A percentile compares a stretch with the other conserved stretches of the same genome.
Conservation (phyloP, 768 basidiomycete species). For the Xerocomus potaroensis region DNA sequence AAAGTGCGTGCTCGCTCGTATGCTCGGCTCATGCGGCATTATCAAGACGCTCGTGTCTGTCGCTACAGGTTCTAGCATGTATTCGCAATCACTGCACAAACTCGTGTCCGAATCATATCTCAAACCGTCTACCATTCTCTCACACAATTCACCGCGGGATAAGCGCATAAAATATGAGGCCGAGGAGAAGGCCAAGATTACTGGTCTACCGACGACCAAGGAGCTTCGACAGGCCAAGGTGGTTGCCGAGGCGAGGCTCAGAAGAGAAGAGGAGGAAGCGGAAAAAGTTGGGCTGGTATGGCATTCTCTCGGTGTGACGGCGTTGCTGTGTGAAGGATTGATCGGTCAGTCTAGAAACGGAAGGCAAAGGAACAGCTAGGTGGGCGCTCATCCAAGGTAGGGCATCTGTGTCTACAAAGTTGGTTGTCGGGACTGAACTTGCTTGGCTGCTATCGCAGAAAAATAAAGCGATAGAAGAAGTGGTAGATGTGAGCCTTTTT, state of each 20-base stretch:
- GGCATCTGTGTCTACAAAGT: not conserved
- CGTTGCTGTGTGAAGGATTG: constrained; percentile 4
- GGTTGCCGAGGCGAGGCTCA: constrained; percentile 56
- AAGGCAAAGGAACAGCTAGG: constrained; percentile 45
- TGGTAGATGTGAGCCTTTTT: constrained; percentile 58
- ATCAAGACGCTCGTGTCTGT: not conserved
- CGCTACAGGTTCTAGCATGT: constrained; percentile 38
- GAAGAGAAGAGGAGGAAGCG: constrained; percentile 68
- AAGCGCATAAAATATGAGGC: constrained; percentile 76
- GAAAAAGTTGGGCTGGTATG: constrained; percentile 71
- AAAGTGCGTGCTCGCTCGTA: constrained; percentile 41
- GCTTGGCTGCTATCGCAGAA: constrained; percentile 33
- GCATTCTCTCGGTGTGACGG: constrained; percentile 1
- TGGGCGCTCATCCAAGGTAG: constrained; percentile 54
- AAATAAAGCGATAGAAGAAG: constrained; percentile 42
- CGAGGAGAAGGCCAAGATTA: constrained; percentile 70
- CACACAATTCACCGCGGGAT: constrained; percentile 77
- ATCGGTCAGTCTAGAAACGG: constrained; percentile 50
- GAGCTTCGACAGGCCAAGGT: constrained; percentile 72
- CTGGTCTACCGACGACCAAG: constrained; percentile 76
- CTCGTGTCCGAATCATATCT: constrained; percentile 73
- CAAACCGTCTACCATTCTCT: constrained; percentile 72
- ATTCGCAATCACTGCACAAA: constrained; percentile 60
- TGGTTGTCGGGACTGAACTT: constrained; percentile 12
- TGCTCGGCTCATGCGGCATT: not conserved